Conservation (phyloP, 2,329 filamentous ascomycete species). For the Cladosporium sp. region DNA sequence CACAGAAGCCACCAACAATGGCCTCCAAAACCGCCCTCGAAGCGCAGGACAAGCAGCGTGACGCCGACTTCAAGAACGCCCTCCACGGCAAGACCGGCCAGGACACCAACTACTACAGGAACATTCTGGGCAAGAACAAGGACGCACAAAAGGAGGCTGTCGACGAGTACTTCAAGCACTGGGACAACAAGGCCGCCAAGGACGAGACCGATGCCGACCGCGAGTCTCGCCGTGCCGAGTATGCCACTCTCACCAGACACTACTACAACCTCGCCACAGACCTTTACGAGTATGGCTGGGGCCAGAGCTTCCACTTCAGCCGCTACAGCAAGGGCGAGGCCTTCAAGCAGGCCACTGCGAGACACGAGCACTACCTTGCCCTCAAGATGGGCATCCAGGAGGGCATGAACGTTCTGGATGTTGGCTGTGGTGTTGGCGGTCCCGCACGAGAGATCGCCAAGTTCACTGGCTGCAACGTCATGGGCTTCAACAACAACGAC, state of each 20-base stretch:
- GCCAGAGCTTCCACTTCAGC: slow-evolving; percentile 95
- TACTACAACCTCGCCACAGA: slow-evolving; percentile 44
- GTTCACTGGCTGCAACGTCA: slow-evolving; percentile 84
- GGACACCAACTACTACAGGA: slow-evolving; percentile 75
- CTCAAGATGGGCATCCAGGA: slow-evolving; percentile 81
- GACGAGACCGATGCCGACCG: slow-evolving; percentile 80
- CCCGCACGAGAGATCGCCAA: slow-evolving; percentile 94
- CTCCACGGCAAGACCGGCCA: slow-evolving; percentile 68
- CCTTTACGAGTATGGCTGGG: slow-evolving; percentile 80
- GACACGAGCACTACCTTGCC: slow-evolving; percentile 97
- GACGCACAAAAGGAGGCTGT: slow-evolving; percentile 75
- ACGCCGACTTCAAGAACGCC: slow-evolving; percentile 78
- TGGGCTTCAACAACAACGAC: slow-evolving; percentile 97
- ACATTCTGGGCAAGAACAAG: slow-evolving; percentile 81
- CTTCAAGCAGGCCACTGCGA: slow-evolving; percentile 87
- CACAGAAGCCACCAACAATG: slow-evolving; percentile 10
- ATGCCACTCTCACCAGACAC: slow-evolving; percentile 90
- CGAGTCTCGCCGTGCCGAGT: slow-evolving; percentile 74
- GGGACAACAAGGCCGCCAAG: slow-evolving; percentile 76
- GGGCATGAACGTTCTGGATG: slow-evolving; percentile 86
- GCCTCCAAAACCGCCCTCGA: slow-evolving; percentile 33
- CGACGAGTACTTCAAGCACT: slow-evolving; percentile 95
- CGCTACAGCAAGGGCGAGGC: slow-evolving; percentile 82
- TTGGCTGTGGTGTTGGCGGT: slow-evolving; percentile 94
- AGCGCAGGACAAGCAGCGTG: slow-evolving; percentile 34